Percentiles rank a stretch among this genome's conserved stretches.
phyloP scores from a whole-genome alignment of 2,329 filamentous ascomycete genomes.

The Microcyclospora tardicrescens region DNA sequence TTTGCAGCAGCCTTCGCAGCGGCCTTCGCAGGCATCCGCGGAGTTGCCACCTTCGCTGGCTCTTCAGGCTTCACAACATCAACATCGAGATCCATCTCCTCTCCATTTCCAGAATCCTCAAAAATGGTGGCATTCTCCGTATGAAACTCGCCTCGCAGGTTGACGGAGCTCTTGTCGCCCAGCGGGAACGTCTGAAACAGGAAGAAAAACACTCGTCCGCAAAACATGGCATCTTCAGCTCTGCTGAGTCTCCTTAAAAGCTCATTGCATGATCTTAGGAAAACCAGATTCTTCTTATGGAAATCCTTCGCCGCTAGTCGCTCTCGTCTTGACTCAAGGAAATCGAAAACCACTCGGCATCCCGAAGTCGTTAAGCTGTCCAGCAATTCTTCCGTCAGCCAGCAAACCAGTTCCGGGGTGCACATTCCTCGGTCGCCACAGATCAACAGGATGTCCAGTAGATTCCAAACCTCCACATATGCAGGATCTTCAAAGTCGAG shows the following conservation, averaged over 20 bases:
- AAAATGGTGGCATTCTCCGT: constrained; percentile 85
- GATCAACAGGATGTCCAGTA: constrained; percentile 81
- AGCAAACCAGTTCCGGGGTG: constrained; percentile 72
- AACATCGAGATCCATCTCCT: constrained; percentile 54
- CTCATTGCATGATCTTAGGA: constrained; percentile 91
- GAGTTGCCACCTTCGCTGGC: constrained; percentile 10
- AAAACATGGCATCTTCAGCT: constrained; percentile 94
- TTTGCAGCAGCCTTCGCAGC: constrained; percentile 16
- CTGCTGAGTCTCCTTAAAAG: constrained; percentile 84
- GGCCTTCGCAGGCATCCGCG: constrained; percentile 14
- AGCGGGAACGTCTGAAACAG: constrained; percentile 96
- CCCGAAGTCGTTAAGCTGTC: constrained; percentile 92
- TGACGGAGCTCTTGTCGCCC: constrained; percentile 94
- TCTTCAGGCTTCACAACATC: constrained; percentile 4
- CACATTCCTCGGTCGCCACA: constrained; percentile 53
- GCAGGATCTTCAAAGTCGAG: constrained; percentile 62
- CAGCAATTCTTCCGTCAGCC: constrained; percentile 84
- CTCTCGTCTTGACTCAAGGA: constrained; percentile 83
- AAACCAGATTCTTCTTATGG: constrained; percentile 72
- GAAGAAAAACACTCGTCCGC: constrained; percentile 94
- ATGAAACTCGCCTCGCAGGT: constrained; percentile 90
- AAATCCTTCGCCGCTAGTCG: constrained; percentile 69
- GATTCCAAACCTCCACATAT: constrained; percentile 81
- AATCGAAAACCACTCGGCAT: constrained; percentile 86
- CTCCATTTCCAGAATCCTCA: constrained; percentile 24